Base-by-base conservation (phyloP, 805 yeast genomes). In the Hanseniaspora valbyensis region DNA sequence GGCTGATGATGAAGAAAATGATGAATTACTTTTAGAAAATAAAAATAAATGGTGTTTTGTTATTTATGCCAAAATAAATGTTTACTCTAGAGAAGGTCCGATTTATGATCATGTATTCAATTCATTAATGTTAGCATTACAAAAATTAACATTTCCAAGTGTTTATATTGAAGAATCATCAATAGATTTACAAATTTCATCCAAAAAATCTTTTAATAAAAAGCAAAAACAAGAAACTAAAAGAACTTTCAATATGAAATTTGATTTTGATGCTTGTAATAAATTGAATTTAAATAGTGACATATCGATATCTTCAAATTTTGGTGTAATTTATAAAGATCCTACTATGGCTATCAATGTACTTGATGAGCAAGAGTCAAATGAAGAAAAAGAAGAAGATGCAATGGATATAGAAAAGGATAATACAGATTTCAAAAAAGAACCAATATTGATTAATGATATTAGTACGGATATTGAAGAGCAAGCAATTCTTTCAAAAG, bases 391-490 rank as follows among this genome's bases (percentile, higher is more conserved):
- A 5, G 66, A 63, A 16, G 66, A 16, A 6, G 66, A 63, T 18
- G 65, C 66, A 28, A 66, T 66, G 62, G 71, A 66, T 7, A 49
- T 58, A 14, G 63, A 64, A 36, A 32, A 42, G 1, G 53, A 28
- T 21, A 6, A 19, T n/a, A 22, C 19, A 16, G 42, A 28, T 22
- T 43, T 39, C 32, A 54, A 41, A 21, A 56, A 53, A 4, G 48
- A 62, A 22, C 55, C 74, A 1, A 68, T 78, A 0, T 58, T 85
- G 14, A 62, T 87, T 42, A 79, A 84, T 1, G 96, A 87, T 60
- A 59, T 85, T 37, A 94, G 86, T 61, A 94, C 94, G 13, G 90
- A 83, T 54, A 82, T 88, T 4, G 96, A 87, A 63, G 94, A 86
- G 58, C 59, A 69, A 12, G 71, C 79, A 29, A 71, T 81, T 2